Base-by-base conservation (phyloP, 257 asterid genomes). In the Mentha longifolia region DNA sequence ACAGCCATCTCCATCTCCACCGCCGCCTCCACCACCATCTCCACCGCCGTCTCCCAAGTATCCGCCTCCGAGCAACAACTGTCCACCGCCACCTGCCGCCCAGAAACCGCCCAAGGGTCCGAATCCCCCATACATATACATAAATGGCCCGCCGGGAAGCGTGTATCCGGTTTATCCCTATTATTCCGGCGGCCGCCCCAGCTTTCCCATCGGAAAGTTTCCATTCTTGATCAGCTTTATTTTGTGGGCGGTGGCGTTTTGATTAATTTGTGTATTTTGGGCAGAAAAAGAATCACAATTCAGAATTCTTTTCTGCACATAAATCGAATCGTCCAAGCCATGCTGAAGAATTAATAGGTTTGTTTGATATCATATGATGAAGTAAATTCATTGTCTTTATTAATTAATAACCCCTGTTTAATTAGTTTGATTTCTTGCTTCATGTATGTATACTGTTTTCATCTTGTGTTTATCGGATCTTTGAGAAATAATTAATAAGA, bases 131-230 rank as follows among this genome's bases (percentile, higher is more conserved):
- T 85, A 82, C 60, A 64, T 85, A n/a, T 91, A 85, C 79, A 56
- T 85, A 68, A 82, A 86, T 15, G 94, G 91, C 25, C 97, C 97
- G 17, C 96, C 95, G 9, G 95, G 97, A 31, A 67, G 66, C 42
- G 50, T 90, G 41, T 90, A 89, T 11, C 94, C 92, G 0, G 73
- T 87, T 19, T 71, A 78, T 65, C 65, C 82, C 15, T 71, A 67
- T 47, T 74, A 81, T 60, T 76, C 84, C 11, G 77, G 84, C 49
- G 65, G 50, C 28, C n/a, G 51, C 28, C 68, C 64, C 66, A 28
- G 68, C 16, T 62, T 73, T 9, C 39, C 72, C 6, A 8, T 50
- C 22, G 81, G 81, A 31, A 47, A 73, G n/a, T 8, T 74, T 22
- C 75, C 82, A 10, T 71, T 81, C 47, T 76, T 79, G 46, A 70